phyloP scores from a whole-genome alignment of 441 rosid species.

The Euphorbia corollata region DNA sequence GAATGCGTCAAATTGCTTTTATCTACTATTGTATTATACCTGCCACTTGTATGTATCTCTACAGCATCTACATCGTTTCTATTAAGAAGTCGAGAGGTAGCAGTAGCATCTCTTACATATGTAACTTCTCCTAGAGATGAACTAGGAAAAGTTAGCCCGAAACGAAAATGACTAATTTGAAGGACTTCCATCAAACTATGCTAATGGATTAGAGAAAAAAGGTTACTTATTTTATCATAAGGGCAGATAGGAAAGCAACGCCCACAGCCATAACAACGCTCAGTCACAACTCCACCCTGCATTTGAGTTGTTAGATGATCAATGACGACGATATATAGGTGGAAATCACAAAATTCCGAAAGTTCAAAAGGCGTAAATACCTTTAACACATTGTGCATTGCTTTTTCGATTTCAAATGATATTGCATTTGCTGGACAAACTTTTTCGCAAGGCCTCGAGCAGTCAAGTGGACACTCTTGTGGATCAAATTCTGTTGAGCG shows the following conservation, averaged over 20 bases:
- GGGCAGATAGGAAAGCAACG: conserved; percentile 60
- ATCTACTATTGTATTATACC: conserved; percentile 21
- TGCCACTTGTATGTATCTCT: conserved; percentile 62
- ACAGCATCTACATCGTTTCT: conserved; percentile 46
- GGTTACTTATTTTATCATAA: conserved; percentile 45
- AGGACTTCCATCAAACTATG: neutral
- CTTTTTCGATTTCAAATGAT: conserved; percentile 21
- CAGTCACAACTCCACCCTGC: conserved; percentile 51
- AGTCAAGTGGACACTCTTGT: conserved; percentile 51
- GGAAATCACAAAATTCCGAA: conserved; percentile 1
- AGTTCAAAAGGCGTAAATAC: conserved; percentile 14
- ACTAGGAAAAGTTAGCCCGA: conserved; percentile 9
- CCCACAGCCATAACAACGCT: conserved; percentile 63
- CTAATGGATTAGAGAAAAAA: neutral
- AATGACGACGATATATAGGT: neutral
- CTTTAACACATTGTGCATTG: conserved; percentile 21
- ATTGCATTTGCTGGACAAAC: conserved; percentile 65
- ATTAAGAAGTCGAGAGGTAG: conserved; percentile 41
- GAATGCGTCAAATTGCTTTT: neutral
- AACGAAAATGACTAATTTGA: neutral
- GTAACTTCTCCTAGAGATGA: conserved; percentile 32
- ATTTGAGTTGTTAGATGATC: conserved; percentile 10
- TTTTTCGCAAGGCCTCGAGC: conserved; percentile 51
- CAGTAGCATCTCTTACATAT: conserved; percentile 42
- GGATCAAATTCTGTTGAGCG: conserved; percentile 47